Conservation (phyloP, 257 asterid genomes). For the Fraxinus quadrangulata region DNA sequence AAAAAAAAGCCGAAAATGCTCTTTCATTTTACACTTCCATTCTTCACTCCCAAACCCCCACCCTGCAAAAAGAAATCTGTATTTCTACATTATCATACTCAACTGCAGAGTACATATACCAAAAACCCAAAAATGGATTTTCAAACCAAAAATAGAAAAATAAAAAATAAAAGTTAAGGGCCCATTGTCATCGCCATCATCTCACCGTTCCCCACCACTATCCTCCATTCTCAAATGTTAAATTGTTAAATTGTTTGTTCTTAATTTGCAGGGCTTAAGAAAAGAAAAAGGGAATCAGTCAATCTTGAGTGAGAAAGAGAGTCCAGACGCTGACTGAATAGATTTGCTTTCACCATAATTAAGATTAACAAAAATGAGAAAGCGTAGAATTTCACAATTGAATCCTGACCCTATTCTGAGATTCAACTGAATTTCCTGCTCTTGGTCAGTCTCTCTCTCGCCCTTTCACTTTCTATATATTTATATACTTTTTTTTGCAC, state of each 20-base stretch:
- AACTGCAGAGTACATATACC: not conserved
- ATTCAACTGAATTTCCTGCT: constrained; percentile 20
- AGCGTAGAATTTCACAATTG: constrained; percentile 16
- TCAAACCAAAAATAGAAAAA: not conserved
- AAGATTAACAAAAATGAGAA: not conserved
- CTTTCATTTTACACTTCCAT: not conserved
- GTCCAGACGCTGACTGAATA: constrained; percentile 27
- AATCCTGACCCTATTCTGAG: not conserved
- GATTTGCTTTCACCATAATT: constrained; percentile 6
- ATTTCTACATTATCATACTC: not conserved
- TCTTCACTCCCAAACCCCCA: not conserved
- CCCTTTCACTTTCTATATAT: constrained; percentile 10
- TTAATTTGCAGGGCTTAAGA: not conserved
- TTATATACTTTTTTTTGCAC: not conserved
- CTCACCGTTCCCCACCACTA: constrained; percentile 34
- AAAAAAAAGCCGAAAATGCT: not conserved
- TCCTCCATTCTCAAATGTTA: constrained; percentile 25
- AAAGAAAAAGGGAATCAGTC: constrained; percentile 11
- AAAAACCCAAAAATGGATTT: not conserved
- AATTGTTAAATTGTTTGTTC: not conserved
- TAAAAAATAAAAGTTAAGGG: not conserved
- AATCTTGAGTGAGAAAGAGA: constrained; percentile 17
- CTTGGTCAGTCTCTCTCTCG: not conserved
- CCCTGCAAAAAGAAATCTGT: not conserved
- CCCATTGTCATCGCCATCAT: constrained; percentile 16